Evolutionary conservation across 2,329 filamentous ascomycete genomes (phyloP).

Genomic region (Ophiocordyceps camponoti-leonardi): DNA sequence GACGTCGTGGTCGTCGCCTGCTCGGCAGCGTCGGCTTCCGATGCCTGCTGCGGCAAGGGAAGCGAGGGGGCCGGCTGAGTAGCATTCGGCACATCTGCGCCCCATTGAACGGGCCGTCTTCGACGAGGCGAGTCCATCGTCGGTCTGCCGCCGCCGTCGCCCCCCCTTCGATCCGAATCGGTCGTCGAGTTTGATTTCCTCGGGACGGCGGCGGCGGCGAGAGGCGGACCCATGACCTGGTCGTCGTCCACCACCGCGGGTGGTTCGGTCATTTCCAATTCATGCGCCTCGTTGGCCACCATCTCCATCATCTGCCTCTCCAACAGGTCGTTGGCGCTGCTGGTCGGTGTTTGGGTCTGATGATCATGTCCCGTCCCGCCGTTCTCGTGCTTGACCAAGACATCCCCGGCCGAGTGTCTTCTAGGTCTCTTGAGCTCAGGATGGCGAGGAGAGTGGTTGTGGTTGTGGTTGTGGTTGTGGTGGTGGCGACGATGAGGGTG

Average conservation of each 20-base stretch:
- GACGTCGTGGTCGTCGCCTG: conserved; percentile 38
- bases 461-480: no score
- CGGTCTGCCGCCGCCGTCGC: conserved; percentile 7
- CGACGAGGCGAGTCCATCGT: conserved; percentile 7
- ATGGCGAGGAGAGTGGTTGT: conserved; percentile 14
- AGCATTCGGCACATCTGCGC: conserved; percentile 29
- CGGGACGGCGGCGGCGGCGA: conserved; percentile 13
- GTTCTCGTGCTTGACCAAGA: conserved; percentile 30
- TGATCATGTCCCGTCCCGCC: conserved; percentile 15
- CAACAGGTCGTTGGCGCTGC: conserved; percentile 31
- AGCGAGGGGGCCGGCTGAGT: neutral
- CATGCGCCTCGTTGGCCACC: conserved; percentile 34
- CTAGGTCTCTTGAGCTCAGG: conserved; percentile 32
- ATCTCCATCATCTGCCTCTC: conserved; percentile 47
- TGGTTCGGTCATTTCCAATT: conserved; percentile 19
- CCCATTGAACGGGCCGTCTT: conserved; percentile 18
- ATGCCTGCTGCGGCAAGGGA: conserved; percentile 16
- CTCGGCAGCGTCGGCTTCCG: conserved; percentile 30
- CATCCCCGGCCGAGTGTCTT: conserved; percentile 35
- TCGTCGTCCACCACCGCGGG: conserved; percentile 12
- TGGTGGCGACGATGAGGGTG: conserved; percentile 15
- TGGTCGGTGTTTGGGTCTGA: conserved; percentile 29
- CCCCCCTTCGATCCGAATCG: conserved; percentile 18
- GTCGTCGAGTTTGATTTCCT: conserved; percentile 15
- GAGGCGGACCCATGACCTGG: conserved; percentile 3